phyloP scores from a whole-genome alignment of 2,329 filamentous ascomycete species.

The Parastagonospora avenae region DNA sequence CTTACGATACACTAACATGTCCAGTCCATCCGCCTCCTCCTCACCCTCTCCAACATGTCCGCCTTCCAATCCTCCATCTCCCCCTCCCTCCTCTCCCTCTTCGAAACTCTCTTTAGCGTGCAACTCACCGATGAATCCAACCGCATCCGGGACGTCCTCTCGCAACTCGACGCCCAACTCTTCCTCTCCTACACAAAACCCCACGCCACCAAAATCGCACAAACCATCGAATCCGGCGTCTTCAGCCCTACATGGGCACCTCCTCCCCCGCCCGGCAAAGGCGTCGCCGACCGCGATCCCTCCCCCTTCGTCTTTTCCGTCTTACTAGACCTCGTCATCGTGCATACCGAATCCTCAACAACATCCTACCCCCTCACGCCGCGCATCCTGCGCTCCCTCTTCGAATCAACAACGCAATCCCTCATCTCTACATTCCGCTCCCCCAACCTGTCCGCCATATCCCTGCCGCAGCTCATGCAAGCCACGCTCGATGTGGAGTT shows the following conservation, averaged over 20 bases:
- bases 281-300: slow-evolving; percentile 68
- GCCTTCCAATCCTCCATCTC: slow-evolving; percentile 81
- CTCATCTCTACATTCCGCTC: slow-evolving; percentile 77
- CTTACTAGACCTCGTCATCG: slow-evolving; percentile 82
- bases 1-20: not conserved
- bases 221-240: slow-evolving; percentile 76
- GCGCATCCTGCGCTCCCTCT: slow-evolving; percentile 82
- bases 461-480: slow-evolving; percentile 86
- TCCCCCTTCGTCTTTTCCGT: slow-evolving; percentile 88
- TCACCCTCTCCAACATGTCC: slow-evolving; percentile 92
- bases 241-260: slow-evolving; percentile 74
- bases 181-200: slow-evolving; percentile 92
- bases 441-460: slow-evolving; percentile 65
- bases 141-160: slow-evolving; percentile 86
- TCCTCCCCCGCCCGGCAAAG: slow-evolving; percentile 45
- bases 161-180: slow-evolving; percentile 86
- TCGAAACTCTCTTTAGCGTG: slow-evolving; percentile 91
- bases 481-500: slow-evolving; percentile 98
- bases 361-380: slow-evolving; percentile 72
- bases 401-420: slow-evolving; percentile 79
- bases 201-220: slow-evolving; percentile 56
- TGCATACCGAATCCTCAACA: slow-evolving; percentile 74
- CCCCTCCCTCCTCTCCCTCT: slow-evolving; percentile 86
- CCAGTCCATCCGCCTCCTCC: slow-evolving; percentile 87
- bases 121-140: slow-evolving; percentile 93